Conservation (phyloP, 345 rosid species). For the Eucalyptus curtisii region DNA sequence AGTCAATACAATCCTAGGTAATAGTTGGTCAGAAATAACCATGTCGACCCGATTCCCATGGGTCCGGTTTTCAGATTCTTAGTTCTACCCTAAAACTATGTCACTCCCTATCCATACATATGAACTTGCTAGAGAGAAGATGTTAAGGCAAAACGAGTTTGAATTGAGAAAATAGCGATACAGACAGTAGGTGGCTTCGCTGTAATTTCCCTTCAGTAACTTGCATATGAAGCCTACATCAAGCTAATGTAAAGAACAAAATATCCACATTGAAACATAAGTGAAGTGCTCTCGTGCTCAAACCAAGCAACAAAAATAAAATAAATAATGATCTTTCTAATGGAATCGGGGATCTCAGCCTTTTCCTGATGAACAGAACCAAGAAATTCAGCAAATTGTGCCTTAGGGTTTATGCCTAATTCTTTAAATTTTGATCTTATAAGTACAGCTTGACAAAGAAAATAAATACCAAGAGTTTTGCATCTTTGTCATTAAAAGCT, state of each 20-base stretch:
- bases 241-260: not conserved
- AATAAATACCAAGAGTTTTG: constrained; percentile 1
- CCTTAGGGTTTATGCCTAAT: not conserved
- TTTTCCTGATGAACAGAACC: constrained; percentile 64
- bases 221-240: not conserved
- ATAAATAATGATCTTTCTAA: constrained; percentile 45
- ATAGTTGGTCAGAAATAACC: too few relatives aligned
- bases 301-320: not conserved
- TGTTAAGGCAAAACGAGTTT: not conserved
- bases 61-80: too few relatives aligned
- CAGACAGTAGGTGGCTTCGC: too few relatives aligned
- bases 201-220: too few relatives aligned
- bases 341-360: constrained; percentile 64
- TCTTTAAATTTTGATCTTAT: not conserved
- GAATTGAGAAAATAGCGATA: not conserved
- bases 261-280: not conserved
- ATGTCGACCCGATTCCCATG: too few relatives aligned
- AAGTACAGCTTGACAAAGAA: not conserved
- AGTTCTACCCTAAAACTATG: too few relatives aligned
- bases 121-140: constrained; percentile 37
- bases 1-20: too few relatives aligned
- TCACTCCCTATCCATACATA: constrained; percentile 1
- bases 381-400: not conserved
- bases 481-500: too few relatives aligned
- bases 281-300: not conserved